phyloP scores from a whole-genome alignment of 441 rosid genomes.

The Erodium trifolium region DNA sequence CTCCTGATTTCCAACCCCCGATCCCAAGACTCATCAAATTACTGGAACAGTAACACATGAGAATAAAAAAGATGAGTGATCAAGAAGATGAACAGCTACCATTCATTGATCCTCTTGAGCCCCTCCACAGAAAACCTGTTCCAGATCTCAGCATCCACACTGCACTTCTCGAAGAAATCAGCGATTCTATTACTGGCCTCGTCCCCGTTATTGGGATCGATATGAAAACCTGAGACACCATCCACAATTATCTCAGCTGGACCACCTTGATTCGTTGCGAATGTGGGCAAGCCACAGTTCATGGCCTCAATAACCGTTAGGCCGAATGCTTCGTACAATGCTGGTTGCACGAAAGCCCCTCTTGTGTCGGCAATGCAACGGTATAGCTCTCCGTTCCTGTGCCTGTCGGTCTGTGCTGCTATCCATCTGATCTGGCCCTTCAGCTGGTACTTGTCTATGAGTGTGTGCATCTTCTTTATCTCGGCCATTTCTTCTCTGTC shows the following conservation, averaged over 20 bases:
- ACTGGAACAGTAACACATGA: too few species aligned
- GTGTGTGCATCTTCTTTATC: slow-evolving; percentile 72
- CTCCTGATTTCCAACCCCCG: too few species aligned
- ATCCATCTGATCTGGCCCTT: slow-evolving; percentile 89
- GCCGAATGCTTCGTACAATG: slow-evolving; percentile 93
- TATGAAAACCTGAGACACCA: slow-evolving; percentile 75
- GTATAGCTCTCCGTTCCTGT: slow-evolving; percentile 86
- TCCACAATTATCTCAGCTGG: slow-evolving; percentile 86
- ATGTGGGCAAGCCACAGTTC: slow-evolving; percentile 89
- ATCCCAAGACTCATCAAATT: too few species aligned
- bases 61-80: too few species aligned
- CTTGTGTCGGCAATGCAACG: slow-evolving; percentile 74
- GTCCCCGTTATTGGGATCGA: slow-evolving; percentile 85
- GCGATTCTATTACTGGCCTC: slow-evolving; percentile 50
- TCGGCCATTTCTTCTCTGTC: slow-evolving; percentile 85
- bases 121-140: slow-evolving; percentile 58
- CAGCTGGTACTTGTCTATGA: slow-evolving; percentile 50
- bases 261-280: slow-evolving; percentile 89
- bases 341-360: slow-evolving; percentile 94
- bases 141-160: slow-evolving; percentile 68
- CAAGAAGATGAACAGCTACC: slow-evolving; percentile 25
- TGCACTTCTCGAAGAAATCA: slow-evolving; percentile 56
- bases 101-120: slow-evolving; percentile 64
- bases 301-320: slow-evolving; percentile 90
- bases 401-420: slow-evolving; percentile 70